phyloP scores from a whole-genome alignment of 2,329 filamentous ascomycete species.

The Epichloe typhina region DNA sequence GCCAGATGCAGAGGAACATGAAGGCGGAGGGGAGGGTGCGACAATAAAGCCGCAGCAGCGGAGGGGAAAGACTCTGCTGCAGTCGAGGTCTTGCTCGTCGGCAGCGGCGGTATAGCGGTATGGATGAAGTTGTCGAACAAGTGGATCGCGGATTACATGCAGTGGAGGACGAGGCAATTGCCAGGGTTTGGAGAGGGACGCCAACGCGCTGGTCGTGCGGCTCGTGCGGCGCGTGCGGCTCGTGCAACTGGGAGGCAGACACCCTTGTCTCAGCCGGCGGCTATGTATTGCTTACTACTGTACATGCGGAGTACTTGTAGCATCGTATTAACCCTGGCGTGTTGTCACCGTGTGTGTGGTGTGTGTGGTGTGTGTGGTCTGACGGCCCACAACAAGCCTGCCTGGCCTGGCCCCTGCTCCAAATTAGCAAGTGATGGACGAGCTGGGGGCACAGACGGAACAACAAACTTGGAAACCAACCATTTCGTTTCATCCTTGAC shows the following conservation, averaged over 20 bases:
- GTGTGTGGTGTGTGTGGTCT: too few species aligned
- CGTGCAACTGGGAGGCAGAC: constrained; percentile 14
- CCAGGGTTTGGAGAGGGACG: constrained; percentile 21
- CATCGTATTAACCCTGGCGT: too few species aligned
- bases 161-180: constrained; percentile 10
- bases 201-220: constrained; percentile 1
- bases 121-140: constrained; percentile 11
- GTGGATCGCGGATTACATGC: constrained; percentile 9
- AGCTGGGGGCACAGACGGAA: too few species aligned
- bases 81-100: constrained; percentile 5
- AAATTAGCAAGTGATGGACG: neutral
- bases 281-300: too few species aligned
- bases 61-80: neutral
- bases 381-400: too few species aligned
- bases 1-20: constrained; percentile 7
- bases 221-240: constrained; percentile 4
- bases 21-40: constrained; percentile 1
- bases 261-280: constrained; percentile 12
- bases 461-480: too few species aligned
- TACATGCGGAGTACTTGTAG: too few species aligned
- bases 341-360: too few species aligned
- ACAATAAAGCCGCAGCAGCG: neutral
- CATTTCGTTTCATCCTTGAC: too few species aligned
- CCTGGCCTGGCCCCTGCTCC: too few species aligned
- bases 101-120: constrained; percentile 7